phyloP scores from a whole-genome alignment of 2,329 filamentous ascomycete species.

The Fusarium domesticum region DNA sequence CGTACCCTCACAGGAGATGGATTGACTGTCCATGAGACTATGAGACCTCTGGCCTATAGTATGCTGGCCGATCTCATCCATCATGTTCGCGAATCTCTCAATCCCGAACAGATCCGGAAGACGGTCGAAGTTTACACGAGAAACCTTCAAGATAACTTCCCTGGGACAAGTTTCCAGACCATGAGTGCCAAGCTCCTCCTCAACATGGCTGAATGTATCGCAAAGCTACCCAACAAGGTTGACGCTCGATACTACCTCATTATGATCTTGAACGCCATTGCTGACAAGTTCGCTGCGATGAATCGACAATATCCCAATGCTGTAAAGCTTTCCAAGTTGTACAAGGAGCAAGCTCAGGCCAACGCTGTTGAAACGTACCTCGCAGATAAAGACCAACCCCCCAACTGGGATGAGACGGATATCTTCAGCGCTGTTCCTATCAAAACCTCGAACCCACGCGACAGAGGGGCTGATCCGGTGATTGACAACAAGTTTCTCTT shows the following conservation, averaged over 20 bases:
- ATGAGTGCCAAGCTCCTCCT: slow-evolving; percentile 97
- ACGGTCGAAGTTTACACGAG: slow-evolving; percentile 97
- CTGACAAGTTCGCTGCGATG: slow-evolving; percentile 97
- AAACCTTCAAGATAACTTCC: slow-evolving; percentile 92
- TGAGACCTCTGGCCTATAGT: slow-evolving; percentile 92
- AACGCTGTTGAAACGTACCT: slow-evolving; percentile 71
- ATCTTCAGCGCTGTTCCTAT: slow-evolving; percentile 97
- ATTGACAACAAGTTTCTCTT: slow-evolving; percentile 98
- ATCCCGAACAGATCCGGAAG: slow-evolving; percentile 85
- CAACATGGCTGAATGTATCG: slow-evolving; percentile 98
- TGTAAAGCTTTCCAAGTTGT: slow-evolving; percentile 82
- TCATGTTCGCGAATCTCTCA: slow-evolving; percentile 86
- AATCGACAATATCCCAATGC: slow-evolving; percentile 94
- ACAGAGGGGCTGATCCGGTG: slow-evolving; percentile 85
- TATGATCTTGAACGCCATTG: slow-evolving; percentile 96
- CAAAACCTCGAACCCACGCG: slow-evolving; percentile 87
- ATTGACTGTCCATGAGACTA: slow-evolving; percentile 92
- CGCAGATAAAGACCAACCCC: slow-evolving; percentile 73
- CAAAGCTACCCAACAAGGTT: slow-evolving; percentile 86
- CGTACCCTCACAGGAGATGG: slow-evolving; percentile 93
- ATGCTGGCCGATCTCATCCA: slow-evolving; percentile 98
- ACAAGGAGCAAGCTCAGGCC: slow-evolving; percentile 65
- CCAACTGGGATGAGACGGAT: slow-evolving; percentile 97
- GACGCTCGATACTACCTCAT: slow-evolving; percentile 94
- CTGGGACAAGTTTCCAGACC: slow-evolving; percentile 97